A percentile compares a stretch with the other conserved stretches of the same genome.
Evolutionary conservation across 139 green algal species (phyloP).

Genomic region (Pycnococcus provasolii): DNA sequence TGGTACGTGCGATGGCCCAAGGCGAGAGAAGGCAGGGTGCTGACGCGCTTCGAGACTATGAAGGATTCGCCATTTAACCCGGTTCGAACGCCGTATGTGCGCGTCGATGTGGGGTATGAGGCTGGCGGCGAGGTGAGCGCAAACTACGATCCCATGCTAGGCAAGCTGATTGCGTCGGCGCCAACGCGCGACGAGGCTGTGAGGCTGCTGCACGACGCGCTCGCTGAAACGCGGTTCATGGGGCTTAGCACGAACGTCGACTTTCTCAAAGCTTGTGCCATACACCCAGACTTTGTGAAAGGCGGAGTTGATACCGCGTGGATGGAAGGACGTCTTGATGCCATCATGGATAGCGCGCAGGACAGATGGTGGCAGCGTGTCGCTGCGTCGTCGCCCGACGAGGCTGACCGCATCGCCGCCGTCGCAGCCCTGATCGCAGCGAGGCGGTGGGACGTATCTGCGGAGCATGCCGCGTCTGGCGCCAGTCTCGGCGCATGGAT

Average conservation of each 20-base stretch:
- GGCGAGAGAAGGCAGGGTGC: slow-evolving; percentile 4
- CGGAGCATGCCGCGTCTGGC: no score
- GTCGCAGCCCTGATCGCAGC: no score
- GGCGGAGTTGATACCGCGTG: no score
- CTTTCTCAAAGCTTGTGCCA: no score
- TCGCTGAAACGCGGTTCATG: slow-evolving; percentile 7
- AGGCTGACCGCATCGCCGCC: no score
- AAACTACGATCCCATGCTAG: slow-evolving; percentile 85
- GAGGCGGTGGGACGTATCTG: no score
- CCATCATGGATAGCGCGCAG: no score
- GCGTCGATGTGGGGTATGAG: slow-evolving; percentile 52
- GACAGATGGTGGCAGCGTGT: no score
- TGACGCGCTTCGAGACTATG: not conserved
- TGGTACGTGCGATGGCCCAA: not conserved
- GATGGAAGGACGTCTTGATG: no score
- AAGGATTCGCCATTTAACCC: slow-evolving; percentile 9
- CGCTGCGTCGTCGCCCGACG: no score
- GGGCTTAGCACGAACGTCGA: not conserved
- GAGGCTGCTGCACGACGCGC: slow-evolving; percentile 13
- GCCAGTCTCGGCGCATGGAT: no score
- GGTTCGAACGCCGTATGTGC: slow-evolving; percentile 27
- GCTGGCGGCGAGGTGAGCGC: slow-evolving; percentile 48
- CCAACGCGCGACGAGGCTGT: slow-evolving; percentile 32
- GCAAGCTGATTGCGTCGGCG: slow-evolving; percentile 60
- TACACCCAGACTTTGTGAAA: no score